A percentile compares a stretch with the other conserved stretches of the same genome.
Conservation (phyloP, 805 yeast genomes). For the Wickerhamomyces rabaulensis region DNA sequence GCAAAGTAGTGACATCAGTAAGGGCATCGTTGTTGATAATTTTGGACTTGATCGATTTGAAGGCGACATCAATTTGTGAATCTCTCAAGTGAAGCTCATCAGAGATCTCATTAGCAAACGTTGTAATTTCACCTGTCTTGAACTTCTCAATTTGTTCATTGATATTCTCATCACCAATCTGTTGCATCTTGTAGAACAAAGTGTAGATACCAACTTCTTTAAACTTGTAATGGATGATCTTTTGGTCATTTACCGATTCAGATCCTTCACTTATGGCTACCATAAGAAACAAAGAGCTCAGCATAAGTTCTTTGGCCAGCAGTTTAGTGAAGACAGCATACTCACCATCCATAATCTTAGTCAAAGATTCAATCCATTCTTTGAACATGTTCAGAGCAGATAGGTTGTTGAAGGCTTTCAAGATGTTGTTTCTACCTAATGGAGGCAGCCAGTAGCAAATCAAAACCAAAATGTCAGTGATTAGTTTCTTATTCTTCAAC, state of each 20-base stretch:
- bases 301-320: conserved; percentile 14
- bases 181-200: conserved; percentile 29
- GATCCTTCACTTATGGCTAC: conserved; percentile 21
- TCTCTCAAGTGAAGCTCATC: conserved; percentile 23
- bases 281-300: conserved; percentile 17
- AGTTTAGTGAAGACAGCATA: conserved; percentile 15
- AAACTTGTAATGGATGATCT: conserved; percentile 25
- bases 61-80: conserved; percentile 9
- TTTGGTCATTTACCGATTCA: conserved; percentile 21
- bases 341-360: conserved; percentile 11
- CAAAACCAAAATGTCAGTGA: conserved; percentile 44
- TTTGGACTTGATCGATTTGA: conserved; percentile 18
- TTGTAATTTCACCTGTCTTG: conserved; percentile 11
- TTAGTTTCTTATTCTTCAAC: conserved; percentile 45
- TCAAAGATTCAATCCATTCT: conserved; percentile 16
- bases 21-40: conserved; percentile 47
- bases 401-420: conserved; percentile 19
- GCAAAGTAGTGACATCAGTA: conserved; percentile 56
- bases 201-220: conserved; percentile 33
- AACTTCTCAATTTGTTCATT: conserved; percentile 20
- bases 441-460: conserved; percentile 24
- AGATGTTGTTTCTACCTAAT: conserved; percentile 25
- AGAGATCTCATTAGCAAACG: conserved; percentile 12
- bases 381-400: conserved; percentile 16
- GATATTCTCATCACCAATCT: conserved; percentile 35